A percentile compares a stretch with the other conserved stretches of the same genome.
Conservation (phyloP, 2,329 filamentous ascomycete genomes). For the Clarireedia hainanense region DNA sequence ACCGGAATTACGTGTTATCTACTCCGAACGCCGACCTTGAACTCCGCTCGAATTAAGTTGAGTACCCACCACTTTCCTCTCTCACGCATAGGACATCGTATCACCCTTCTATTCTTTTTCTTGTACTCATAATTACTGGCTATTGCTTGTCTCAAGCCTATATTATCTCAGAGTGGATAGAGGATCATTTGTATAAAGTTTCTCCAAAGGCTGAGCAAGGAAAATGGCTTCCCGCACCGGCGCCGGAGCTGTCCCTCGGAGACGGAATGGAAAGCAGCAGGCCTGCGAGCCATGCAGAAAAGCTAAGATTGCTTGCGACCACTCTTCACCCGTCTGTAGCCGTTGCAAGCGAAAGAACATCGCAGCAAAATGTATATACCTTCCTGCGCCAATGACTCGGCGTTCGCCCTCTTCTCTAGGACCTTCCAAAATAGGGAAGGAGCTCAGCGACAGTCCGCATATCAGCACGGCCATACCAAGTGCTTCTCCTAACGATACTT, state of each 20-base stretch:
- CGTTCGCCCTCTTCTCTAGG: not conserved
- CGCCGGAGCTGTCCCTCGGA: conserved; percentile 10
- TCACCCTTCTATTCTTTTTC: too few species aligned
- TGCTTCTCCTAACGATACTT: not conserved
- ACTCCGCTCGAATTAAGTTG: not conserved
- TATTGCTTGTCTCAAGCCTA: too few species aligned
- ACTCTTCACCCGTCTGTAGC: conserved; percentile 21
- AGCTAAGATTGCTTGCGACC: conserved; percentile 26
- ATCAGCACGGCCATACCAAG: not conserved
- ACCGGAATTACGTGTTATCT: not conserved
- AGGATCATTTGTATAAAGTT: too few species aligned
- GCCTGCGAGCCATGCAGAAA: conserved; percentile 22
- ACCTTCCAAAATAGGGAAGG: not conserved
- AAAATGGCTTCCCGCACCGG: too few species aligned
- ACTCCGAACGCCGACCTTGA: not conserved
- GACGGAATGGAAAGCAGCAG: conserved; percentile 25
- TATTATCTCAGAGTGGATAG: too few species aligned
- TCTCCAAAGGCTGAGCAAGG: too few species aligned
- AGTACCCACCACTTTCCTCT: too few species aligned
- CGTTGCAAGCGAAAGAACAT: conserved; percentile 22
- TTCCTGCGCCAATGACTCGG: conserved; percentile 24
- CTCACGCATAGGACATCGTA: too few species aligned
- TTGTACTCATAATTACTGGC: too few species aligned
- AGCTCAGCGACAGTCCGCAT: not conserved
- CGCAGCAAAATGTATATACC: conserved; percentile 20